phyloP scores from a whole-genome alignment of 352 stramenopile genomes.

The Peronospora farinosa region DNA sequence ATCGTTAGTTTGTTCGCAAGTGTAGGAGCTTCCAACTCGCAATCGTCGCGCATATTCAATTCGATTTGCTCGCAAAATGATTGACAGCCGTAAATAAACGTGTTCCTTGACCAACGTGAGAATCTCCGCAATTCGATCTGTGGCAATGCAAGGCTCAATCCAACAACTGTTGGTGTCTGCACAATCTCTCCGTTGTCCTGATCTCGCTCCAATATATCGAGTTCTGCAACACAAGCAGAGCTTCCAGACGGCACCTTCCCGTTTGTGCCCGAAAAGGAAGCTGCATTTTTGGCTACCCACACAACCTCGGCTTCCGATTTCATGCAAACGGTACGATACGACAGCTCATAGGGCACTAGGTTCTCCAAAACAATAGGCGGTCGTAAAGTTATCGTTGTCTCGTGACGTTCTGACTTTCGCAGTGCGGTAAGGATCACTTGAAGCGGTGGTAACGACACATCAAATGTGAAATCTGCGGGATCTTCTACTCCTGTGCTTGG shows the following conservation, averaged over 20 bases:
- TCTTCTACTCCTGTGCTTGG: constrained; percentile 21
- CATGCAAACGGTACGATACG: constrained; percentile 70
- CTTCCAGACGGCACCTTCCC: constrained; percentile 53
- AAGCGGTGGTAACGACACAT: constrained; percentile 53
- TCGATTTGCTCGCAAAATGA: constrained; percentile 64
- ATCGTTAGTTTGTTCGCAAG: constrained; percentile 53
- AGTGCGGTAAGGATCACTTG: constrained; percentile 67
- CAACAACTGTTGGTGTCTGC: constrained; percentile 57
- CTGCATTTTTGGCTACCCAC: constrained; percentile 58
- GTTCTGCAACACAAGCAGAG: constrained; percentile 48
- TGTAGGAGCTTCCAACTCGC: constrained; percentile 18
- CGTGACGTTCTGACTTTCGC: constrained; percentile 70
- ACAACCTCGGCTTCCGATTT: constrained; percentile 61
- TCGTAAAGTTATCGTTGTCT: constrained; percentile 63
- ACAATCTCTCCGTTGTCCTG: constrained; percentile 24
- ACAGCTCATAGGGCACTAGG: constrained; percentile 62
- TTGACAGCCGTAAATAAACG: constrained; percentile 67
- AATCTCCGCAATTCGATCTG: constrained; percentile 50
- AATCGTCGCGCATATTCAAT: constrained; percentile 41
- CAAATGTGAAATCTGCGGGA: constrained; percentile 26
- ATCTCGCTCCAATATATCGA: constrained; percentile 61
- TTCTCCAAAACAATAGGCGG: constrained; percentile 73
- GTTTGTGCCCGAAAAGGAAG: constrained; percentile 56
- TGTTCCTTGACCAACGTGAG: constrained; percentile 45
- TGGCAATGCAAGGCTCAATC: constrained; percentile 65